Evolutionary conservation across 495 filamentous ascomycete species (phyloP), one percentile per base, ranked within the genome.

Genomic region (Penicillium coprophilum): DNA sequence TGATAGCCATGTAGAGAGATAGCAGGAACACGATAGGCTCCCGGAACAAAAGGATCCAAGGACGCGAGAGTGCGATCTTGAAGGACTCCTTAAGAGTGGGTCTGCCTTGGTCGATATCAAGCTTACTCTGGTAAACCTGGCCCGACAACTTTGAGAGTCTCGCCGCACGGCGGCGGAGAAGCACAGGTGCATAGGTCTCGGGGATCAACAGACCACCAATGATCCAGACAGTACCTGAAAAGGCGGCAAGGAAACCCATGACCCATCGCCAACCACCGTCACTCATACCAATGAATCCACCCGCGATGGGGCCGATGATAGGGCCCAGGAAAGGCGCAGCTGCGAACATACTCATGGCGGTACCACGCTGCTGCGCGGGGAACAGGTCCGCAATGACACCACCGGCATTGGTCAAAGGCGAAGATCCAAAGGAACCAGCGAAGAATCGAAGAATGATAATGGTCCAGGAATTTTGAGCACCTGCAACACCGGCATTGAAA

Each of bases 341-440:
- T 43, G 84, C 80, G 62, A 89, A 91, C 50, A 89, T 48, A 53
- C 79, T 79, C 60, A 80, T 77, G 0, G 87, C 88, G 13, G 86
- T 57, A 45, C 88, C 88, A 60, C 88, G 74, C 61, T 90, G 71
- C 54, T 69, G 74, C 4, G 83, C 82, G 10, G 74, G 60, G 61
- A 90, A 91, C 80, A 90, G 87, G 60, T 92, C 87, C 30, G 87
- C 85, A 60, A 91, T 88, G 32, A 90, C 83, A 64, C 87, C 87
- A 55, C 87, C 87, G 17, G 85, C 77, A 66, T 90, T 91, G 24
- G 87, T 89, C 52, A 91, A 62, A 28, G 87, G 82, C 1, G 86
- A 87, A 2, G 85, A 85, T 28, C 90, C 90, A 67, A 91, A 89
- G n/a, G 87, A 77, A 49, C 90, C 87, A 24, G 85, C 87, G 50